Percentiles rank a stretch among this genome's conserved stretches.
These are phyloP conservation scores for Populus alba DNA, from an alignment of 345 rosid genomes.

Conservation along the genomic window DNA sequence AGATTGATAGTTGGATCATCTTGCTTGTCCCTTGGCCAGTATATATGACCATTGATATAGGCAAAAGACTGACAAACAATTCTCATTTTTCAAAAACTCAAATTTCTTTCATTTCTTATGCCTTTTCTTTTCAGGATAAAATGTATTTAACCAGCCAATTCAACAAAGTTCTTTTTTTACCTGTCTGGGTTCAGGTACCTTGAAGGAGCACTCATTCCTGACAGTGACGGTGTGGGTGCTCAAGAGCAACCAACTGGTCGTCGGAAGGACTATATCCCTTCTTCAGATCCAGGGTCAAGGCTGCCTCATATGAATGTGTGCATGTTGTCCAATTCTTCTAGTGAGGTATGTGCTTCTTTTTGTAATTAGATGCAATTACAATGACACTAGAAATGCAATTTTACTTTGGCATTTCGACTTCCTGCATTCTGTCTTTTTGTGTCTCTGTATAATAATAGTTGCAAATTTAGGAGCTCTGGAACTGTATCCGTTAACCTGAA, in stretches of 20 bases:
- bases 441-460: not conserved
- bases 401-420: too few relatives aligned
- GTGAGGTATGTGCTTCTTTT: constrained; percentile 37
- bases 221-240: constrained; percentile 27
- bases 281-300: constrained; percentile 79
- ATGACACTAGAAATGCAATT: not conserved
- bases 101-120: not conserved
- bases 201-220: constrained; percentile 75
- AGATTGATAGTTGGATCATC: not conserved
- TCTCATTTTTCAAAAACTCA: not conserved
- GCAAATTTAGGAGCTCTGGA: not conserved
- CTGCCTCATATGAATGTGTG: constrained; percentile 75
- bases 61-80: not conserved
- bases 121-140: not conserved
- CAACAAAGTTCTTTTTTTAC: not conserved
- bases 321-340: constrained; percentile 39
- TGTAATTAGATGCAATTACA: not conserved
- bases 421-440: not conserved
- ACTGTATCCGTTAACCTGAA: not conserved
- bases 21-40: not conserved
- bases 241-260: constrained; percentile 59
- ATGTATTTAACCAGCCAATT: not conserved
- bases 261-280: constrained; percentile 77
- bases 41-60: too few relatives aligned
- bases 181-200: constrained; percentile 51